These are phyloP conservation scores for Paraconiothyrium brasiliense DNA, from an alignment of 2,329 filamentous ascomycete species.

Conservation along the genomic window DNA sequence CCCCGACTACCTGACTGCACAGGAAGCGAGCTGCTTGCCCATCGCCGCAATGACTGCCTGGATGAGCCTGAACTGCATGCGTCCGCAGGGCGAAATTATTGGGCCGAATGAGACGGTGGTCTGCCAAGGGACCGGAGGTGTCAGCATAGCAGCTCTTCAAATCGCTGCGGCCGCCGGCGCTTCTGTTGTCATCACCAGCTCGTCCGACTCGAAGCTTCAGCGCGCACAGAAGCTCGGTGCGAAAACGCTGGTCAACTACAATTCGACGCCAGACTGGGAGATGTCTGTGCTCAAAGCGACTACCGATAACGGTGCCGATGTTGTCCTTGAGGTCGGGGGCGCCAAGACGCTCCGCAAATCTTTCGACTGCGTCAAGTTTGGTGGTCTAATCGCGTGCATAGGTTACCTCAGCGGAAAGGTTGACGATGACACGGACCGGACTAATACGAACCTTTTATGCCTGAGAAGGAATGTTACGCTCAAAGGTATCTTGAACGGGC, in stretches of 20 bases:
- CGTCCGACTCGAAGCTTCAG: constrained; percentile 63
- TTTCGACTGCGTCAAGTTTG: constrained; percentile 55
- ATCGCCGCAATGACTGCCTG: constrained; percentile 71
- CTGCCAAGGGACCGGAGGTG: constrained; percentile 57
- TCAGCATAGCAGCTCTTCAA: constrained; percentile 52
- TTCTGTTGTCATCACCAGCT: constrained; percentile 67
- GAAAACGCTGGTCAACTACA: constrained; percentile 69
- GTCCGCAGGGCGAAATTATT: constrained; percentile 62
- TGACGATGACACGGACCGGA: constrained; percentile 63
- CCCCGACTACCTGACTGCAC: constrained; percentile 66
- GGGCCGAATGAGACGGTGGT: constrained; percentile 52
- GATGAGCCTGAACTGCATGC: constrained; percentile 71
- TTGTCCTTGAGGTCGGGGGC: constrained; percentile 63
- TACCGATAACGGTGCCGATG: constrained; percentile 53
- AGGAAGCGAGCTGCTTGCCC: constrained; percentile 69
- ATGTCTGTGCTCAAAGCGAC: constrained; percentile 62
- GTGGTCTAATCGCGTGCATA: constrained; percentile 53
- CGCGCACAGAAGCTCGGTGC: constrained; percentile 66
- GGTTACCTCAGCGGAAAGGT: constrained; percentile 62
- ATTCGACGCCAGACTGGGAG: constrained; percentile 67
- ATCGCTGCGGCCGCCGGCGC: constrained; percentile 56
- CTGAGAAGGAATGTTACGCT: constrained; percentile 62
- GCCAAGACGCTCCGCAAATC: constrained; percentile 59
- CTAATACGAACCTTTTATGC: constrained; percentile 68
- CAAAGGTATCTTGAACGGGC: constrained; percentile 70